phyloP scores from a whole-genome alignment of 1,139 yeast species.

The Kodamaea derodonti region DNA sequence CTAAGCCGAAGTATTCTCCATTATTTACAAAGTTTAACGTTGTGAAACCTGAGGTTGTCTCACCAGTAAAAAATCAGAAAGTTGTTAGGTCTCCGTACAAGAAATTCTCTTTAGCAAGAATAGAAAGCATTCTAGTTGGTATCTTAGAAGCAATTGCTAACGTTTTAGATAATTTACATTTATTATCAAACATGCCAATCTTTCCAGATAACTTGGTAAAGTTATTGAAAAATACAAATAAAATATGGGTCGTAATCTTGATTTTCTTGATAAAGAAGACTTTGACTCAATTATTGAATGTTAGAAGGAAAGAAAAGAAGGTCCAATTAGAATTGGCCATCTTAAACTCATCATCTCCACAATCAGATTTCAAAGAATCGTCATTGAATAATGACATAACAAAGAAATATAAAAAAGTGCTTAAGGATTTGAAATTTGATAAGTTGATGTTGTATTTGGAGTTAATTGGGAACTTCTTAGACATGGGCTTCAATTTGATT shows the following conservation, averaged over 20 bases:
- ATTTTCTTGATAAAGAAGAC: constrained; percentile 43
- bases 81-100: constrained; percentile 11
- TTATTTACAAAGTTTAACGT: constrained; percentile 14
- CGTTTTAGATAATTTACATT: constrained; percentile 41
- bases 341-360: constrained; percentile 20
- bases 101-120: constrained; percentile 21
- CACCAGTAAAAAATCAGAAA: background rate
- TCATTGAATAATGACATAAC: constrained; percentile 26
- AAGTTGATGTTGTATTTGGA: constrained; percentile 42
- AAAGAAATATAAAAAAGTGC: constrained; percentile 37
- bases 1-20: constrained; percentile 18
- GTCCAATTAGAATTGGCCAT: constrained; percentile 36
- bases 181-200: constrained; percentile 40
- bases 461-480: constrained; percentile 42
- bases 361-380: constrained; percentile 7
- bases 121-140: constrained; percentile 30
- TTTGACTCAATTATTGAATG: constrained; percentile 40
- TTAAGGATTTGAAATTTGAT: constrained; percentile 44
- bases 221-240: constrained; percentile 42
- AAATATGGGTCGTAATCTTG: constrained; percentile 43
- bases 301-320: constrained; percentile 36
- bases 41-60: constrained; percentile 7
- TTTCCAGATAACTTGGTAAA: constrained; percentile 33
- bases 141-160: constrained; percentile 38
- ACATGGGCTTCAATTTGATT: constrained; percentile 39